A percentile compares a stretch with the other conserved stretches of the same genome.
Evolutionary conservation across 805 yeast genomes (phyloP).

Genomic region (Yamadazyma olivae): DNA sequence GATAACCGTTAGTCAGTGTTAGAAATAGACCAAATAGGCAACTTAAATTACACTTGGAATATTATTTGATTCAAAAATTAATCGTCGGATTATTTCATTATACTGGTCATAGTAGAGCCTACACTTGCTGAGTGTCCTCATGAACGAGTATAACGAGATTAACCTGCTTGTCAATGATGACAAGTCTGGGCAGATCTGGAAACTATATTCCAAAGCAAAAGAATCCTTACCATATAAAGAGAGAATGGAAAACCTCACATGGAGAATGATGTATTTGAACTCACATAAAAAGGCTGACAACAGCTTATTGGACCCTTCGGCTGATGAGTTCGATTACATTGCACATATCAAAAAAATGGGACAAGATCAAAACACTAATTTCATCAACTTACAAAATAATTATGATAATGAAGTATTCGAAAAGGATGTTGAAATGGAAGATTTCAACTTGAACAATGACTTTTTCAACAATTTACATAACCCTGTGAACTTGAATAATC

Average conservation of each 20-base stretch:
- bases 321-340: constrained; percentile 60
- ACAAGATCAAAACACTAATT: constrained; percentile 20
- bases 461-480: constrained; percentile 6
- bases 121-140: no score
- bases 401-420: not conserved
- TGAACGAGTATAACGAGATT: not conserved
- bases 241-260: constrained; percentile 80
- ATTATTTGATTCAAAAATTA: no score
- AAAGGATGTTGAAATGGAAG: constrained; percentile 1
- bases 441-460: constrained; percentile 3
- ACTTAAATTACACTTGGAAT: no score
- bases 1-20: no score
- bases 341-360: constrained; percentile 62
- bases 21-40: no score
- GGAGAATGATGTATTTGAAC: constrained; percentile 76
- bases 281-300: constrained; percentile 6
- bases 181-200: constrained; percentile 53
- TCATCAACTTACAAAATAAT: not conserved
- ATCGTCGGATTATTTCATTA: no score
- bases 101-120: no score
- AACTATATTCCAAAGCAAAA: constrained; percentile 74
- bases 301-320: constrained; percentile 37
- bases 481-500: constrained; percentile 6
- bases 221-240: constrained; percentile 70
- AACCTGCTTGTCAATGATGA: constrained; percentile 8